Evolutionary conservation across 148 eudicot genomes (phyloP).

Genomic region (Silene conica): DNA sequence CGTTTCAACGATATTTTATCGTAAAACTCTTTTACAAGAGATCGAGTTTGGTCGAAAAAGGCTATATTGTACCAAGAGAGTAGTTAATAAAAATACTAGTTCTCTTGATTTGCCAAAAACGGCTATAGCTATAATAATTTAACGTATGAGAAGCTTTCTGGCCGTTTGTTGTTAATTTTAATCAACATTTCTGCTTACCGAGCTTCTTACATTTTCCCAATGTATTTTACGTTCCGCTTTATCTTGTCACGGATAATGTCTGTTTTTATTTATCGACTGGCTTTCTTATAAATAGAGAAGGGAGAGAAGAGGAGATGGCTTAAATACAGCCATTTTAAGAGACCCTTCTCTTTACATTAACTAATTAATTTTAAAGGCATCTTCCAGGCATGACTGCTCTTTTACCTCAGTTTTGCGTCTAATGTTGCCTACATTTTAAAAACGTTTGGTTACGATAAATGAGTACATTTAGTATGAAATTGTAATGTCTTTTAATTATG

Average conservation of each 20-base stretch:
- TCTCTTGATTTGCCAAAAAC: slow-evolving; percentile 13
- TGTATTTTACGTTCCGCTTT: too few species aligned
- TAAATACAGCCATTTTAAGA: slow-evolving; percentile 13
- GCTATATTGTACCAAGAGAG: slow-evolving; percentile 13
- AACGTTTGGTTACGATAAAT: too few species aligned
- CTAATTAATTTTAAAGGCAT: neutral
- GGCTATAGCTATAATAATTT: slow-evolving; percentile 13
- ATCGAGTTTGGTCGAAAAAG: neutral
- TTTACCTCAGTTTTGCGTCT: slow-evolving; percentile 4
- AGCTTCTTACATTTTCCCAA: slow-evolving; percentile 9
- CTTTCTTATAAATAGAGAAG: too few species aligned
- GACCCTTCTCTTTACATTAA: slow-evolving; percentile 6
- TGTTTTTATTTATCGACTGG: too few species aligned
- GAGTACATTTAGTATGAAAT: too few species aligned
- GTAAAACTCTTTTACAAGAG: too few species aligned
- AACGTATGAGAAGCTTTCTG: slow-evolving; percentile 5
- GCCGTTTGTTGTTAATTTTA: slow-evolving; percentile 15
- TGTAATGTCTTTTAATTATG: too few species aligned
- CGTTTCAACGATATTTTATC: too few species aligned
- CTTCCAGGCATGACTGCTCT: slow-evolving; percentile 9
- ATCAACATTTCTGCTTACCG: slow-evolving; percentile 16
- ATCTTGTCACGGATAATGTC: too few species aligned
- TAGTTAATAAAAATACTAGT: neutral
- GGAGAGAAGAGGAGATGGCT: slow-evolving; percentile 8
- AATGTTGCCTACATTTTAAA: neutral